These are phyloP conservation scores for Giardia muris DNA, from an alignment of 208 protist genomes.

Conservation along the genomic window DNA sequence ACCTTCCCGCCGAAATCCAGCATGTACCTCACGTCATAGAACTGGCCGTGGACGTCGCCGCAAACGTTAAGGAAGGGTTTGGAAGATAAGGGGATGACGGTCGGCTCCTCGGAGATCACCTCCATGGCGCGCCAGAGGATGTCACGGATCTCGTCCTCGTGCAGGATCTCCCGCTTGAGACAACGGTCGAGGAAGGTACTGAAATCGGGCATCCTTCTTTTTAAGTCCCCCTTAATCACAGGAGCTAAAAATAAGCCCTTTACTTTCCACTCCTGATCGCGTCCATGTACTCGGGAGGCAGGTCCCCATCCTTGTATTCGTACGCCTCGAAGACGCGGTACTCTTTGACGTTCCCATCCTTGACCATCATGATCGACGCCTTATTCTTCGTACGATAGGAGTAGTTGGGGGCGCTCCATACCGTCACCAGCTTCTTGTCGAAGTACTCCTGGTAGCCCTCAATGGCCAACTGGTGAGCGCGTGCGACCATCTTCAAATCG, in stretches of 20 bases:
- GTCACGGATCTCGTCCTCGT: not conserved
- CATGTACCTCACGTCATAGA: constrained; percentile 43
- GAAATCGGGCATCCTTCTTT: not conserved
- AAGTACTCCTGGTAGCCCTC: constrained; percentile 40
- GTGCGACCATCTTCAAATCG: constrained; percentile 18
- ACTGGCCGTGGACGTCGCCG: constrained; percentile 45
- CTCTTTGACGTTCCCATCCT: constrained; percentile 20
- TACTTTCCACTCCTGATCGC: not conserved
- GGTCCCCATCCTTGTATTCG: not conserved
- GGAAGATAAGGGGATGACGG: not conserved
- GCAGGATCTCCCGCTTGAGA: not conserved
- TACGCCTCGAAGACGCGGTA: constrained; percentile 24
- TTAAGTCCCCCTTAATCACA: not conserved
- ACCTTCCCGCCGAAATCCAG: constrained; percentile 35
- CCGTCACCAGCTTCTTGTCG: constrained; percentile 34
- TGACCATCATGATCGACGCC: constrained; percentile 11
- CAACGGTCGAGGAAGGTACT: not conserved
- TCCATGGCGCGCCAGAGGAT: not conserved
- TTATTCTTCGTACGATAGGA: constrained; percentile 36
- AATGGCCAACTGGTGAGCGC: constrained; percentile 38
- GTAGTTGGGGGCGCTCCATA: constrained; percentile 47
- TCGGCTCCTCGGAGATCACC: constrained; percentile 21
- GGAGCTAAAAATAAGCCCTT: not conserved
- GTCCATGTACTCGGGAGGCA: constrained; percentile 14
- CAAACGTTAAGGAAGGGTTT: constrained; percentile 23